Conservation (phyloP, 805 yeast genomes). For the Cephaloascus fragrans region DNA sequence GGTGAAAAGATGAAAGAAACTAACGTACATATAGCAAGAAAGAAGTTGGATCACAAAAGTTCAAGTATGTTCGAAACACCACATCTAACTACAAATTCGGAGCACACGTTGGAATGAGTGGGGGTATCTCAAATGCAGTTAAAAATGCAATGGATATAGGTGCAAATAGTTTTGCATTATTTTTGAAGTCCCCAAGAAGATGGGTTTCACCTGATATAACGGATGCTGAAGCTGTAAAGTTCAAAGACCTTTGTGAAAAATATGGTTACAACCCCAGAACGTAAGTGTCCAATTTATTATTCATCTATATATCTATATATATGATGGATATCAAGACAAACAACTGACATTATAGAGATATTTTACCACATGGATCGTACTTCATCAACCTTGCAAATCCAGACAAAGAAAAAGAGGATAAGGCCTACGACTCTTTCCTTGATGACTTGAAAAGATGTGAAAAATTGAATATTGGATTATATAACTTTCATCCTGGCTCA, state of each 20-base stretch:
- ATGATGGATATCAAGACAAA: no score
- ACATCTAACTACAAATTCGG: slow-evolving; percentile 57
- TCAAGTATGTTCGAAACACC: slow-evolving; percentile 28
- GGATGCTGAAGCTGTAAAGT: slow-evolving; percentile 56
- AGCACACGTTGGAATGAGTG: slow-evolving; percentile 80
- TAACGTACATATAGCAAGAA: no score
- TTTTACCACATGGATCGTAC: slow-evolving; percentile 92
- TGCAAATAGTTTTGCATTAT: slow-evolving; percentile 82
- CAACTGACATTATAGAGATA: no score
- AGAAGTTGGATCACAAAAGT: no score
- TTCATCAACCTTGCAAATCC: slow-evolving; percentile 91
- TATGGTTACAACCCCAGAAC: slow-evolving; percentile 63
- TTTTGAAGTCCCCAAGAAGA: slow-evolving; percentile 79
- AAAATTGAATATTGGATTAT: slow-evolving; percentile 68
- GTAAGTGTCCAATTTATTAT: not conserved
- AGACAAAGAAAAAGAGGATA: slow-evolving; percentile 65
- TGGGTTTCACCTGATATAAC: slow-evolving; percentile 82
- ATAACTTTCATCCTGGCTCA: slow-evolving; percentile 93
- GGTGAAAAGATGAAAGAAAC: no score
- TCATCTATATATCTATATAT: no score
- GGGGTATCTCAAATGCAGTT: slow-evolving; percentile 42
- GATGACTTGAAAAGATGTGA: slow-evolving; percentile 90
- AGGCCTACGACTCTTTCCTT: slow-evolving; percentile 66
- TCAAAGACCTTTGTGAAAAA: slow-evolving; percentile 51
- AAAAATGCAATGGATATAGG: slow-evolving; percentile 36